Base-by-base conservation (phyloP, 2,329 filamentous ascomycete genomes). In the Cercospora nicotianae region DNA sequence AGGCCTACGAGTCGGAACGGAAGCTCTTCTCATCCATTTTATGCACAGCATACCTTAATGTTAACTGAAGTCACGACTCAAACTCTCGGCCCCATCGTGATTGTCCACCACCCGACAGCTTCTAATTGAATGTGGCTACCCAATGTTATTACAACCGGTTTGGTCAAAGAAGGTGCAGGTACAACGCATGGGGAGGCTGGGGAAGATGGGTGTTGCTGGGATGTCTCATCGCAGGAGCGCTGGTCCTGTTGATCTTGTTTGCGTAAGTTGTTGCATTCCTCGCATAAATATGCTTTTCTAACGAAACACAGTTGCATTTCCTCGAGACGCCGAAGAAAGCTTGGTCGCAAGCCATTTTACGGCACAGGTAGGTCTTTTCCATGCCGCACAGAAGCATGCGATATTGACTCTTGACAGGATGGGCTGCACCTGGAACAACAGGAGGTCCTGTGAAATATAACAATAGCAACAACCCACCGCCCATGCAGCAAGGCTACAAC, bases 181-280 rank as follows among this genome's bases (percentile, higher is more conserved):
- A 30, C 6, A 53, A 20, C 28, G 53, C 59, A 39, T 71, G 69
- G 69, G 53, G 30, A 16, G 28, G 58, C 13, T 72, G 68, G 70
- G 70, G 70, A 31, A 26, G 70, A 66, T 72, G 70, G 70, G 66
- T 72, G 1, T 42, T 72, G 30, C 62, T 72, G 5, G 70, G 60
- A 42, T 58, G 66, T 3, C 64, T 72, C 16, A 12, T 72, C 36
- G 48, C 18, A 18, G 58, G 60, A 9, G 70, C 67, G 4, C 28
- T 72, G 33, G 33, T 72, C 10, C 36, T 66, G 26, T 39, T 68
- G 30, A 42, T 72, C 13, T 53, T 70, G 10, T 70, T 70, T 26
- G 64, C 66, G 70, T 72, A 69, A 62, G 70, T 69, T 13, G 12
- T 6, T 23, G 51, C 20, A 39, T 42, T 31, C 16, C 12, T 48